phyloP scores from a whole-genome alignment of 1,139 yeast species.

The Lodderomyces metapsilosis region DNA sequence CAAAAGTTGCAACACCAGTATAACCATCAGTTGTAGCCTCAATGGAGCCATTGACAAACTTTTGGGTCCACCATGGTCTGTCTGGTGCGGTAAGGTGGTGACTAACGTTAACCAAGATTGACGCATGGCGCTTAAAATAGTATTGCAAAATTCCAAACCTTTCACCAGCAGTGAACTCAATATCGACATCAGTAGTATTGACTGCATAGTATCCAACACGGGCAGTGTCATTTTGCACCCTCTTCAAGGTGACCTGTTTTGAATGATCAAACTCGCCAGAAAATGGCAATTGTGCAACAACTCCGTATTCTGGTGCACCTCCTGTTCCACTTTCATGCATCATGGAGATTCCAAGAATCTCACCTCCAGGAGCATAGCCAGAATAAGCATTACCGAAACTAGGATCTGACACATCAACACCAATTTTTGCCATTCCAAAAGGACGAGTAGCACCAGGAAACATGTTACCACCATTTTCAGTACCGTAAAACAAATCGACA shows the following conservation, averaged over 20 bases:
- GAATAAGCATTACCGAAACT: conserved; percentile 27
- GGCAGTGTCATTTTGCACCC: conserved; percentile 21
- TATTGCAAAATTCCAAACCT: conserved; percentile 27
- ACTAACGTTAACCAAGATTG: conserved; percentile 24
- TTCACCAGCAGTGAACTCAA: conserved; percentile 27
- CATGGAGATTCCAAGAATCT: conserved; percentile 33
- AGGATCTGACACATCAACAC: conserved; percentile 29
- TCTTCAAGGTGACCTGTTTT: conserved; percentile 13
- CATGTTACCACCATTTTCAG: conserved; percentile 34
- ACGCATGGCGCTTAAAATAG: conserved; percentile 18
- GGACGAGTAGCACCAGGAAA: conserved; percentile 40
- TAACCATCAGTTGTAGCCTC: conserved; percentile 21
- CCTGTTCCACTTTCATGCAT: conserved; percentile 44
- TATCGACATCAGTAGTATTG: conserved; percentile 20
- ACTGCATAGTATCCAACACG: conserved; percentile 27
- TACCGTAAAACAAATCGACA: conserved; percentile 36
- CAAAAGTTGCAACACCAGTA: conserved; percentile 23
- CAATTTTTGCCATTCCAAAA: conserved; percentile 40
- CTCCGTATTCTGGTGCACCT: conserved; percentile 37
- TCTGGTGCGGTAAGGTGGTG: conserved; percentile 27
- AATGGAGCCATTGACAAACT: conserved; percentile 26
- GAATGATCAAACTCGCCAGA: conserved; percentile 15
- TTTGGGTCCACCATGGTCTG: conserved; percentile 34
- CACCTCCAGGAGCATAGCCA: conserved; percentile 33
- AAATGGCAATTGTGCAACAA: conserved; percentile 30